Evolutionary conservation across 2,329 filamentous ascomycete genomes (phyloP).

Genomic region (Fusarium sp.): DNA sequence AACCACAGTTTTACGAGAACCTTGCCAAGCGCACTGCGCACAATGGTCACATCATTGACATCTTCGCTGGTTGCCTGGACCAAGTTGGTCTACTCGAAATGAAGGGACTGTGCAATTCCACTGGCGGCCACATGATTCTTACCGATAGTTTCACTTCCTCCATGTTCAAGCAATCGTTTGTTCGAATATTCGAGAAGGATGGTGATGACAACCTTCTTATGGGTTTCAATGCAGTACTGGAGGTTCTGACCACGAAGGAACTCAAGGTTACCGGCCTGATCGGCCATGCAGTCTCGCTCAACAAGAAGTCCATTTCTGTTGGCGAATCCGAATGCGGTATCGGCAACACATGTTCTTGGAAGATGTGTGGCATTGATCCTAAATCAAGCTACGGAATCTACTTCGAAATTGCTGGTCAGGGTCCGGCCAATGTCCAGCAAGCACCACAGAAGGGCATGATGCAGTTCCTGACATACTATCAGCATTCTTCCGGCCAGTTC

Average conservation of each 20-base stretch:
- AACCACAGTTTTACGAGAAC: constrained; percentile 84
- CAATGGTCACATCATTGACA: constrained; percentile 97
- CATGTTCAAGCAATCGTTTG: constrained; percentile 99
- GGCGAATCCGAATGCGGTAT: constrained; percentile 98
- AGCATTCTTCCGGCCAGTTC: constrained; percentile 95
- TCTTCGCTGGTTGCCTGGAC: constrained; percentile 96
- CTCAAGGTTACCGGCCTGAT: constrained; percentile 98
- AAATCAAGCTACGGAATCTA: constrained; percentile 94
- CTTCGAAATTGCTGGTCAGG: constrained; percentile 96
- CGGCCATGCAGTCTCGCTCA: constrained; percentile 93
- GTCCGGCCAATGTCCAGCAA: constrained; percentile 86
- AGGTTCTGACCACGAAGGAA: constrained; percentile 97
- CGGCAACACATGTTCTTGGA: constrained; percentile 98
- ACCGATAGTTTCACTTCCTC: constrained; percentile 99
- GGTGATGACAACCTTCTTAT: constrained; percentile 93
- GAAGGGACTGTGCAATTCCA: constrained; percentile 96
- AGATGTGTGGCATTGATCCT: constrained; percentile 98
- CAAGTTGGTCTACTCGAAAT: constrained; percentile 98
- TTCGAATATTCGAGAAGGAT: constrained; percentile 97
- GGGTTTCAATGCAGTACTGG: constrained; percentile 97
- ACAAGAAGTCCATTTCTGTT: constrained; percentile 97
- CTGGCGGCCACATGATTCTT: constrained; percentile 96
- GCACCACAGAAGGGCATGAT: constrained; percentile 93
- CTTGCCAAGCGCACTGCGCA: constrained; percentile 94
- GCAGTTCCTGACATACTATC: constrained; percentile 98